Base-by-base conservation (phyloP, 352 stramenopile species). In the Phytophthora tubulina region DNA sequence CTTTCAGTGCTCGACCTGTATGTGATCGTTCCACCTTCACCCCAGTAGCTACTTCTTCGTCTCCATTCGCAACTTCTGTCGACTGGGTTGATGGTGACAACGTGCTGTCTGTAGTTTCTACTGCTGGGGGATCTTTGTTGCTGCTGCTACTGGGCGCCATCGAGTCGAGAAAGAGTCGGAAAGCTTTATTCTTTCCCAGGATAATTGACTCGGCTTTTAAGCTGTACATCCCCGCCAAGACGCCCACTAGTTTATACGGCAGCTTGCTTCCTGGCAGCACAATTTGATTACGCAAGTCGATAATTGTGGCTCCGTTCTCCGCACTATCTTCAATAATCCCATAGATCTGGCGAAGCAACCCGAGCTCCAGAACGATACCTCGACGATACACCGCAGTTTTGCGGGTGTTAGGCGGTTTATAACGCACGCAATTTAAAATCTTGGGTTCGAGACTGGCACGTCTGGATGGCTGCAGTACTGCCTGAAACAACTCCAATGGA, bases 131-230 rank as follows among this genome's bases (percentile, higher is more conserved):
- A 8, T 36, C 39, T 30, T 76, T 76, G 44, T 54, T 51, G 39
- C 4, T 62, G 21, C 4, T 67, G 46, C 7, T 44, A 30, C 30
- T 58, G 30, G 70, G 74, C 30, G 61, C 51, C 62, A 76, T 67
- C 42, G 78, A 73, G 45, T 83, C 63, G 10, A 88, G 59, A 36
- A 89, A 95, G 15, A 95, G 54, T 35, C 85, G 82, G 33, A 93
- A 95, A 44, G 85, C 88, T 50, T 93, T 92, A 67, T 93, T 94
- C 65, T 95, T 95, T 21, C 88, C 86, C 57, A 93, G 45, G 33
- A 95, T 92, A 60, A 94, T 86, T 32, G 82, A 82, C 63, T 94
- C 85, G 6, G 86, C 88, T 56, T 84, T 81, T n/a, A 95, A 50
- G 15, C 76, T 86, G 60, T 95, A 95, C 51, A 82, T 89, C 1